These are phyloP conservation scores for Coelastrella sp. DNA, from an alignment of 139 green algal genomes.

Conservation along the genomic window DNA sequence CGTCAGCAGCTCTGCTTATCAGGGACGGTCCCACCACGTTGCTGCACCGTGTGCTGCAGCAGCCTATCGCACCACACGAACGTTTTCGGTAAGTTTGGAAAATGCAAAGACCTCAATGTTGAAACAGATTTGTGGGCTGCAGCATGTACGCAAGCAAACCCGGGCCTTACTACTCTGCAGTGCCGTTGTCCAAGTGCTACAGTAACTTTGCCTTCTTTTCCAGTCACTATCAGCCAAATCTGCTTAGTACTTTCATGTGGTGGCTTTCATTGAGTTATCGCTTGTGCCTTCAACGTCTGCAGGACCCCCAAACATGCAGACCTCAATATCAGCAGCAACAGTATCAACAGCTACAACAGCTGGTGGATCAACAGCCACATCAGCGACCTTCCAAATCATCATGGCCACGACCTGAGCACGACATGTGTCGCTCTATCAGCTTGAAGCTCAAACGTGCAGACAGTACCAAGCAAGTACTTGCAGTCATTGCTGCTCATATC, in stretches of 20 bases:
- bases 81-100: background rate
- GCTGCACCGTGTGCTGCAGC: background rate
- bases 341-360: background rate
- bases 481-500: background rate
- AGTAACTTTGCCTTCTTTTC: no score
- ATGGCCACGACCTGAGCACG: conserved; percentile 1
- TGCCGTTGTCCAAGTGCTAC: no score
- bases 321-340: conserved; percentile 12
- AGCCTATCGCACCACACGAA: background rate
- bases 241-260: no score
- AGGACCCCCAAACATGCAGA: background rate
- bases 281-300: no score
- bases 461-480: background rate
- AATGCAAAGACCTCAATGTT: background rate
- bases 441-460: conserved; percentile 27
- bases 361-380: background rate
- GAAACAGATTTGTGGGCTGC: no score
- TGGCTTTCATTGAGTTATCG: no score
- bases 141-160: no score
- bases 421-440: background rate
- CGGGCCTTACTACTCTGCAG: no score
- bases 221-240: no score
- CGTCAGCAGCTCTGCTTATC: background rate
- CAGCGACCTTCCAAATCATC: no score
- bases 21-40: background rate